These are phyloP conservation scores for Astragalus glycyphyllos DNA, from an alignment of 306 rosid genomes.

Conservation along the genomic window DNA sequence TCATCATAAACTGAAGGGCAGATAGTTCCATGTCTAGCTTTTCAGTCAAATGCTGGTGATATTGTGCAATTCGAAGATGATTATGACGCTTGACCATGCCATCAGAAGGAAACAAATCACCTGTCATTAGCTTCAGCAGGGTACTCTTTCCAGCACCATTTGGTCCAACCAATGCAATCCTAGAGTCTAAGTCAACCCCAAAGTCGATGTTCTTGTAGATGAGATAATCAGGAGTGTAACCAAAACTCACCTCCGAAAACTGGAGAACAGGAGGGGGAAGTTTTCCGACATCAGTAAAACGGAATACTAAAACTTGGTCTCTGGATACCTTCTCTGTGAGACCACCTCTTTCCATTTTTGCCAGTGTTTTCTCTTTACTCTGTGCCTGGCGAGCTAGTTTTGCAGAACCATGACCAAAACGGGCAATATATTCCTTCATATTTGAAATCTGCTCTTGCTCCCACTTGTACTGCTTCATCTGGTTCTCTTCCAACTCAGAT, in stretches of 20 bases:
- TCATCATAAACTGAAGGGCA: conserved; percentile 83
- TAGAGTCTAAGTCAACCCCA: conserved; percentile 93
- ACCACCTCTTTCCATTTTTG: conserved; percentile 99
- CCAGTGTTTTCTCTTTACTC: conserved; percentile 94
- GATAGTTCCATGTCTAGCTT: conserved; percentile 87
- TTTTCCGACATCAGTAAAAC: conserved; percentile 92
- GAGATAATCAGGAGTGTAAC: conserved; percentile 89
- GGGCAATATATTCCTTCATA: conserved; percentile 96
- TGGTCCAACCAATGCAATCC: conserved; percentile 95
- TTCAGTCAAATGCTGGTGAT: conserved; percentile 91
- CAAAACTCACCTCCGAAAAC: conserved; percentile 85
- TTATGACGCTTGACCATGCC: conserved; percentile 98
- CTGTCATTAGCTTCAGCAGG: conserved; percentile 96
- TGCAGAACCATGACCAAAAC: conserved; percentile 98
- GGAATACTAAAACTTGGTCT: conserved; percentile 82
- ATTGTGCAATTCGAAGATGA: conserved; percentile 94
- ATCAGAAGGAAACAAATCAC: conserved; percentile 77
- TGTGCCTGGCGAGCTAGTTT: conserved; percentile 99
- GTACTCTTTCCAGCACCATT: conserved; percentile 99
- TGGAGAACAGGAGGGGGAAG: conserved; percentile 98
- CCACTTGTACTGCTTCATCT: conserved; percentile 98
- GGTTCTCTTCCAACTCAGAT: conserved; percentile 92
- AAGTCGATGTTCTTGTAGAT: conserved; percentile 86
- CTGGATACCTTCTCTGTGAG: conserved; percentile 82
- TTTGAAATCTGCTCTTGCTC: conserved; percentile 94